phyloP scores from a whole-genome alignment of 495 filamentous ascomycete genomes.

The Xylaria curta region DNA sequence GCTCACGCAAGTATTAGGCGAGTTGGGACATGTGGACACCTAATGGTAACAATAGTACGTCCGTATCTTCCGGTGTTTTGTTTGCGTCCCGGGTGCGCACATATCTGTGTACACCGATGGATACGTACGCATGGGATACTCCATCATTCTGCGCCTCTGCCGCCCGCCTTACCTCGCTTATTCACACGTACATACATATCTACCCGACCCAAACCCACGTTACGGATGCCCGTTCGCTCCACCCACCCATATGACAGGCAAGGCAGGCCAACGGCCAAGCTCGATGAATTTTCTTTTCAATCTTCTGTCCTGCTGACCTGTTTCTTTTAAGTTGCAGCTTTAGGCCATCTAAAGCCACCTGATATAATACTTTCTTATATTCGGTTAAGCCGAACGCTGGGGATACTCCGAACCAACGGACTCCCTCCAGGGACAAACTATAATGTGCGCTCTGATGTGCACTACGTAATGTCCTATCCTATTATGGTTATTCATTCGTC shows the following conservation, averaged over 20 bases:
- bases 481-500: not conserved
- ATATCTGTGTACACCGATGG: not conserved
- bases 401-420: not conserved
- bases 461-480: not conserved
- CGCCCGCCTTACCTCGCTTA: constrained; percentile 19
- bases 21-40: constrained; percentile 1
- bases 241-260: constrained; percentile 19
- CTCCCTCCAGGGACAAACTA: not conserved
- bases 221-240: constrained; percentile 14
- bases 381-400: not conserved
- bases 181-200: constrained; percentile 15
- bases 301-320: not conserved
- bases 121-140: not conserved
- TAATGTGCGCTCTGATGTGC: not conserved
- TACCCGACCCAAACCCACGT: constrained; percentile 11
- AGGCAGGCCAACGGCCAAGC: not conserved
- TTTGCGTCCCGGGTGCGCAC: constrained; percentile 7
- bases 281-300: not conserved
- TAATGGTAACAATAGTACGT: constrained; percentile 4
- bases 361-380: not conserved
- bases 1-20: not conserved
- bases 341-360: not conserved
- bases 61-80: not conserved
- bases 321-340: not conserved
- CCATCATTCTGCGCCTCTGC: constrained; percentile 14